phyloP scores from a whole-genome alignment of 106 monocot genomes.

The Acorus gramineus region DNA sequence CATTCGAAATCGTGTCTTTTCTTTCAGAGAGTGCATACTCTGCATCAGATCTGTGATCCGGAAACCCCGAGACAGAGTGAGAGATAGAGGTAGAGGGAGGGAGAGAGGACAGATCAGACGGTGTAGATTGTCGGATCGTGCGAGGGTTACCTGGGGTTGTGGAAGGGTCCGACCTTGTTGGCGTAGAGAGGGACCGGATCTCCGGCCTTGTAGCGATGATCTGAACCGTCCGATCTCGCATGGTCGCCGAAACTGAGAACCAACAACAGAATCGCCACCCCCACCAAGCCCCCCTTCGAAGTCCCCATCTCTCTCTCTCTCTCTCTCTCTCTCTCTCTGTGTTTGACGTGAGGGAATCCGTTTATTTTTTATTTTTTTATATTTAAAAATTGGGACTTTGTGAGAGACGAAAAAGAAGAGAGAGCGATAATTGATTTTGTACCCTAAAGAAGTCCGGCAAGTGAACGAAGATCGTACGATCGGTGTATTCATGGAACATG shows the following conservation, averaged over 20 bases:
- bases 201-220: constrained; percentile 44
- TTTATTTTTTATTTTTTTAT: not conserved
- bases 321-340: constrained; percentile 9
- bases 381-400: not conserved
- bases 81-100: no score
- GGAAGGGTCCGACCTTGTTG: constrained; percentile 71
- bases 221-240: constrained; percentile 25
- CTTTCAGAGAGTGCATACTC: no score
- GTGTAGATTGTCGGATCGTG: not conserved
- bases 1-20: no score
- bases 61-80: not conserved
- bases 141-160: constrained; percentile 44
- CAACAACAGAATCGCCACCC: constrained; percentile 8
- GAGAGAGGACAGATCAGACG: not conserved
- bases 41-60: no score
- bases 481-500: no score
- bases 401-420: no score
- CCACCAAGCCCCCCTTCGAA: not conserved
- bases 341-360: not conserved
- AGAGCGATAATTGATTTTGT: no score
- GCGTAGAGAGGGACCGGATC: constrained; percentile 59
- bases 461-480: no score
- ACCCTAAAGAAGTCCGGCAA: no score
- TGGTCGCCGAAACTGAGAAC: constrained; percentile 21
- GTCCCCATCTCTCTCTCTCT: not conserved